Conservation (phyloP, 257 asterid species). For the Haberlea rhodopensis region DNA sequence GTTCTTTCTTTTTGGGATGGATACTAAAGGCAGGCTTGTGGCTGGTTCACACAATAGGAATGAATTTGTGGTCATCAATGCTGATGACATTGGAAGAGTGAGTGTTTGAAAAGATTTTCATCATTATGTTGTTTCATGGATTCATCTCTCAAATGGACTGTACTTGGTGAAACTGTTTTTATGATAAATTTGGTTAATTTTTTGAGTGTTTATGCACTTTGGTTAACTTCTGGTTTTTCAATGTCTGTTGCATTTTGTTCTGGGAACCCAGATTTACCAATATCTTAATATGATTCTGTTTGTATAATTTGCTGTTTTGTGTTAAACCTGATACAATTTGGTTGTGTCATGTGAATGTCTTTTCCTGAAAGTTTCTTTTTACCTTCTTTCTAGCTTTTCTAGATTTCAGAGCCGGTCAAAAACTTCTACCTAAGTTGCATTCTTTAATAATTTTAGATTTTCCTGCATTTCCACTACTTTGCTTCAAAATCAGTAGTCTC, state of each 20-base stretch:
- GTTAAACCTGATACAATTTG: slow-evolving; percentile 1
- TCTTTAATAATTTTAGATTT: neutral
- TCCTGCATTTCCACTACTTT: slow-evolving; percentile 2
- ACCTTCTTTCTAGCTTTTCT: slow-evolving; percentile 7
- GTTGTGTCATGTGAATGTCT: neutral
- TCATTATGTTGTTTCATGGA: neutral
- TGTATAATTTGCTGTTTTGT: neutral
- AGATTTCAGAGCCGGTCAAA: slow-evolving; percentile 22
- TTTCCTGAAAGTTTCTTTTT: slow-evolving; percentile 21
- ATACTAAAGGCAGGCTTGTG: slow-evolving; percentile 53
- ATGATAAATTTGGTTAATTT: neutral
- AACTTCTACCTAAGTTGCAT: neutral
- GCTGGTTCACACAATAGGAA: slow-evolving; percentile 61
- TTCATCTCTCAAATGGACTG: neutral
- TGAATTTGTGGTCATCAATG: slow-evolving; percentile 60
- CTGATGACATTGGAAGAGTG: slow-evolving; percentile 59
- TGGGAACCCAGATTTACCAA: slow-evolving; percentile 18
- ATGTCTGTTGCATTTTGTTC: slow-evolving; percentile 16
- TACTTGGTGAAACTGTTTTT: neutral
- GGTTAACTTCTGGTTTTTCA: slow-evolving; percentile 19
- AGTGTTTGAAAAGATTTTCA: slow-evolving; percentile 19
- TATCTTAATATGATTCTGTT: neutral
- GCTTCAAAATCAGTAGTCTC: neutral
- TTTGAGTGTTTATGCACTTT: neutral
- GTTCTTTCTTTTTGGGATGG: slow-evolving; percentile 31